Percentiles rank a stretch among this genome's conserved stretches.
Conservation (phyloP, 2,329 filamentous ascomycete genomes). For the Fusarium succisae region DNA sequence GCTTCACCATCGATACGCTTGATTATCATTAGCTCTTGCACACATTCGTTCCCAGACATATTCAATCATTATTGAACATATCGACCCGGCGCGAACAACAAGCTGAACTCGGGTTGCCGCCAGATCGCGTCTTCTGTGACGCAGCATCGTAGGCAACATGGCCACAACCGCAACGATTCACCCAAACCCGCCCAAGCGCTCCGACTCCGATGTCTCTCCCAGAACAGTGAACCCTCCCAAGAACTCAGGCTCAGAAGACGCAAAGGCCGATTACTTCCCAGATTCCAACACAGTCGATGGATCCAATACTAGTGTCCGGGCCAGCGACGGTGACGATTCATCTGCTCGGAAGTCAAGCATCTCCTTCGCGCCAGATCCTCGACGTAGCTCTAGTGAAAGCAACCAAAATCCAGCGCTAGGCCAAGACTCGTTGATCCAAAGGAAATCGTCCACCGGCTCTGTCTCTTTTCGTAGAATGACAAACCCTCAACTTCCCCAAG, state of each 20-base stretch:
- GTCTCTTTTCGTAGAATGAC: constrained; percentile 57
- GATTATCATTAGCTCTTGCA: constrained; percentile 1
- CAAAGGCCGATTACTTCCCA: constrained; percentile 42
- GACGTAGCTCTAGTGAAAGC: constrained; percentile 40
- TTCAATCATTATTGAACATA: constrained; percentile 1
- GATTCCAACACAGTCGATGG: constrained; percentile 38
- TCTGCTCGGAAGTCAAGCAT: constrained; percentile 47
- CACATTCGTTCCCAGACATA: constrained; percentile 12
- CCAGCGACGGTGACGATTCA: constrained; percentile 46
- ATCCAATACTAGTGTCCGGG: constrained; percentile 37
- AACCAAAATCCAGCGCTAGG: constrained; percentile 38
- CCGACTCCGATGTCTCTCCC: constrained; percentile 57
- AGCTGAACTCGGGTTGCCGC: not conserved
- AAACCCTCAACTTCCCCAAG: constrained; percentile 59
- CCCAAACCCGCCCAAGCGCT: constrained; percentile 43
- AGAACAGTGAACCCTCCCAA: constrained; percentile 43
- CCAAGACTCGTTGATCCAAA: constrained; percentile 39
- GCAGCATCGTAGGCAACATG: constrained; percentile 18
- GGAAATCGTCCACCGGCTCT: constrained; percentile 59
- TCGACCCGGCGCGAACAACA: not conserved
- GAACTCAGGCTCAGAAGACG: constrained; percentile 12
- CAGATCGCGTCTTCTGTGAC: constrained; percentile 2
- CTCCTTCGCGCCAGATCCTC: constrained; percentile 49
- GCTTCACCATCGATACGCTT: constrained; percentile 5
- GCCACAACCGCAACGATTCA: constrained; percentile 38